Percentiles rank a stretch among this genome's conserved stretches.
Evolutionary conservation across 306 rosid species (phyloP).

Genomic region (Rosa rugosa): DNA sequence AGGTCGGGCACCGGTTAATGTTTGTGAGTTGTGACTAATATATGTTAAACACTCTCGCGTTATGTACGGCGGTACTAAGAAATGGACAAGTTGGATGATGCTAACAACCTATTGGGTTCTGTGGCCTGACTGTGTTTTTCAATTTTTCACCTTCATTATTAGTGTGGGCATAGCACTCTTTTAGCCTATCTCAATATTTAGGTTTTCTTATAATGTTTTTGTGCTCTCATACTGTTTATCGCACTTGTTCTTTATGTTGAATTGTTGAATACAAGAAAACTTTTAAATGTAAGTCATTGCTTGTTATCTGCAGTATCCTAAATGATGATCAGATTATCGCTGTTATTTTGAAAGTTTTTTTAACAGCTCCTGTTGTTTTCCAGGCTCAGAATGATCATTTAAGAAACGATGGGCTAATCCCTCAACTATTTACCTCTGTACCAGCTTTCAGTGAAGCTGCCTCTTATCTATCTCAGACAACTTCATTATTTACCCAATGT

Average conservation of each 20-base stretch:
- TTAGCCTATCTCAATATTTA: neutral
- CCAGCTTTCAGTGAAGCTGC: slow-evolving; percentile 91
- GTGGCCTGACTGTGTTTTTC: neutral
- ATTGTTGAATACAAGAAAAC: neutral
- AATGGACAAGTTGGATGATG: neutral
- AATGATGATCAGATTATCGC: neutral
- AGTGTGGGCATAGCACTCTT: neutral
- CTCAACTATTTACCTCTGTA: slow-evolving; percentile 76
- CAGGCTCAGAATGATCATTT: slow-evolving; percentile 48
- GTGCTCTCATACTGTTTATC: neutral
- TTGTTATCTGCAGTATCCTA: neutral
- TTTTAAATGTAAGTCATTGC: neutral
- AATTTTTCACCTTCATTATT: neutral
- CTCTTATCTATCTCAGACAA: slow-evolving; percentile 80
- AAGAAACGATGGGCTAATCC: slow-evolving; percentile 61
- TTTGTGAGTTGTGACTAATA: neutral
- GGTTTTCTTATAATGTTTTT: neutral
- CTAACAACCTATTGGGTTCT: neutral
- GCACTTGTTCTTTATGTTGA: neutral
- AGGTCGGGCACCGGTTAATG: neutral
- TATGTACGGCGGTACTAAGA: neutral
- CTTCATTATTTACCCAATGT: slow-evolving; percentile 77
- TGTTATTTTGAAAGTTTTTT: neutral
- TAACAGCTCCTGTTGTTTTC: slow-evolving; percentile 14
- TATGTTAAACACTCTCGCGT: neutral